phyloP scores from a whole-genome alignment of 441 rosid species.

The Populus hybrid region DNA sequence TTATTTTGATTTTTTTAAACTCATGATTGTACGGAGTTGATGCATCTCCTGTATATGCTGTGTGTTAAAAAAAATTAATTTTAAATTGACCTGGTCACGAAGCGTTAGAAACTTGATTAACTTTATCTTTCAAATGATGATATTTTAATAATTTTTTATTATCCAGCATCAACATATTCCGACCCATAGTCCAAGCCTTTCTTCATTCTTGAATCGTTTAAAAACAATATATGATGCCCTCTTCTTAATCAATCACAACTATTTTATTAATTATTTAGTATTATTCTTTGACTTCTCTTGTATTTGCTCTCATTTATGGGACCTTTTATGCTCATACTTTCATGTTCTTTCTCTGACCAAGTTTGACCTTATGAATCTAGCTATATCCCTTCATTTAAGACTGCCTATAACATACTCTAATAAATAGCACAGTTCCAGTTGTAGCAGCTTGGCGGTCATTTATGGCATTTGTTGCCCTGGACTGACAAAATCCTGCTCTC shows the following conservation, averaged over 20 bases:
- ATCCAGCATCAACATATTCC: too few relatives aligned
- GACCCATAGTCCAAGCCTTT: neutral
- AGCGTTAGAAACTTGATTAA: too few relatives aligned
- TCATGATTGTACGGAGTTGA: too few relatives aligned
- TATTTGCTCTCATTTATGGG: neutral
- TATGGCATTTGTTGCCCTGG: constrained; percentile 17
- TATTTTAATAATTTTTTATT: too few relatives aligned
- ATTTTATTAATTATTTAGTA: neutral
- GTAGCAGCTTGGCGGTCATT: constrained; percentile 17
- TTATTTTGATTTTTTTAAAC: too few relatives aligned
- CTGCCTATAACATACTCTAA: neutral
- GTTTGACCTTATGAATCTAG: neutral
- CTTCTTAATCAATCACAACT: too few relatives aligned
- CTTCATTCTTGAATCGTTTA: neutral
- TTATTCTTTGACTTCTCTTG: neutral
- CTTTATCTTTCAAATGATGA: too few relatives aligned
- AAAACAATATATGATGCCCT: neutral
- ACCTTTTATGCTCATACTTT: neutral
- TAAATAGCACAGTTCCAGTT: constrained; percentile 28
- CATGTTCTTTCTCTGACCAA: constrained; percentile 11
- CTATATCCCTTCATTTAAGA: constrained; percentile 11
- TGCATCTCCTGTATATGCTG: too few relatives aligned
- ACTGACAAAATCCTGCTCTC: neutral
- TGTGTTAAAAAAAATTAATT: too few relatives aligned
- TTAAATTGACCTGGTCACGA: too few relatives aligned